Evolutionary conservation across 139 green algal species (phyloP).

Genomic region (Spirogloea muscicola): DNA sequence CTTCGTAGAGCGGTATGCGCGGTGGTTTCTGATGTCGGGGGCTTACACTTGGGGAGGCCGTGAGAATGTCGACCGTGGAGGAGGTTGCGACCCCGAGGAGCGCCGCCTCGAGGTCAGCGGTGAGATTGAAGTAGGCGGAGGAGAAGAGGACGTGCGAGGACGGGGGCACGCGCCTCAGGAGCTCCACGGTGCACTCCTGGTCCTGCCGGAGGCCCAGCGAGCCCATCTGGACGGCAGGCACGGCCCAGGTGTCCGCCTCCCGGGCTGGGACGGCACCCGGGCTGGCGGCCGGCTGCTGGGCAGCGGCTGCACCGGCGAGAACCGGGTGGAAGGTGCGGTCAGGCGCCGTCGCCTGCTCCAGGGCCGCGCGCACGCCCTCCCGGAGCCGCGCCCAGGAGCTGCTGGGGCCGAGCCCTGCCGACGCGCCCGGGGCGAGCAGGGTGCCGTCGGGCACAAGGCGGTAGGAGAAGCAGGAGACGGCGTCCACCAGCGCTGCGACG

Average conservation of each 20-base stretch:
- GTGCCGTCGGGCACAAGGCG: not conserved
- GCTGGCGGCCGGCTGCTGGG: not conserved
- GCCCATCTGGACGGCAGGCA: slow-evolving; percentile 55
- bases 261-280: not conserved
- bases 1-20: no score
- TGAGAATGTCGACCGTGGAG: not conserved
- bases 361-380: slow-evolving; percentile 8
- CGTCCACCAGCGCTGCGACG: not conserved
- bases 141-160: slow-evolving; percentile 33
- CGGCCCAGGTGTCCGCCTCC: slow-evolving; percentile 50
- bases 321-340: no score
- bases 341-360: not conserved
- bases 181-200: slow-evolving; percentile 31
- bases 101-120: slow-evolving; percentile 23
- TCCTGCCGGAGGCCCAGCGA: slow-evolving; percentile 52
- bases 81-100: slow-evolving; percentile 8
- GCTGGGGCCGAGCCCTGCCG: slow-evolving; percentile 19
- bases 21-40: no score
- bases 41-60: not conserved
- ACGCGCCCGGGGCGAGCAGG: slow-evolving; percentile 14
- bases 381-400: no score
- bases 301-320: no score
- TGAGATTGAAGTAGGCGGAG: slow-evolving; percentile 58
- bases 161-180: not conserved
- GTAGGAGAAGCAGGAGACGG: slow-evolving; percentile 5